Evolutionary conservation across 2,329 filamentous ascomycete genomes (phyloP), one percentile per base, ranked within the genome.

Genomic region (Fusarium sp.): DNA sequence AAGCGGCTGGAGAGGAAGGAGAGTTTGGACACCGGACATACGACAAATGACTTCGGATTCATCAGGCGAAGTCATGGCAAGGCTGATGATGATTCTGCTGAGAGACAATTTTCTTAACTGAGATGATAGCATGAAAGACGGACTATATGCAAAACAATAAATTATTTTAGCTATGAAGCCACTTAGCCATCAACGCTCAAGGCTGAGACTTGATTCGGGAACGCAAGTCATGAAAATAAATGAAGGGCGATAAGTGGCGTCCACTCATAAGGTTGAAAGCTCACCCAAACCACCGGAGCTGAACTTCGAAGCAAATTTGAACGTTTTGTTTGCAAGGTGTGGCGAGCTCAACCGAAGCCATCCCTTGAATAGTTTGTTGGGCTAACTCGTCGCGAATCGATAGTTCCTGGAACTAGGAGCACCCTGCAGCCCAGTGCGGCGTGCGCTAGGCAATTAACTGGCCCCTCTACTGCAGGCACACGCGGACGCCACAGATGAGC

Each of bases 381-480:
- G n/a, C 72, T 66, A 57, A 57, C 31, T 33, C 50, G 25, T 56
- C 58, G 31, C 46, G 65, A 65, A 70, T 70, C 73, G 68, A 75
- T 75, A 75, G 73, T 76, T 31, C 66, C 69, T 70, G 59, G 44
- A 68, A 62, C 75, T 77, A 76, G 36, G 33, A 27, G 41, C 36
- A 54, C 42, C 41, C 9, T 56, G 29, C 29, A 25, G 53, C 22
- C 29, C 59, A 41, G 35, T 44, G 39, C 59, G 56, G 59, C 58
- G 41, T 42, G 17, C 39, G 29, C 45, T 46, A 65, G 29, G 36
- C 31, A 25, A 53, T 39, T 36, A 31, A 36, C n/a, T 47, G 33
- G 47, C 59, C 67, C 60, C 44, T 54, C 65, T 73, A 63, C 65
- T 73, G 70, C 70, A 72, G 70, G 70, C 53, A 72, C 70, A 72